phyloP scores from a whole-genome alignment of 2,329 filamentous ascomycete genomes.

The Colletotrichum agaves region DNA sequence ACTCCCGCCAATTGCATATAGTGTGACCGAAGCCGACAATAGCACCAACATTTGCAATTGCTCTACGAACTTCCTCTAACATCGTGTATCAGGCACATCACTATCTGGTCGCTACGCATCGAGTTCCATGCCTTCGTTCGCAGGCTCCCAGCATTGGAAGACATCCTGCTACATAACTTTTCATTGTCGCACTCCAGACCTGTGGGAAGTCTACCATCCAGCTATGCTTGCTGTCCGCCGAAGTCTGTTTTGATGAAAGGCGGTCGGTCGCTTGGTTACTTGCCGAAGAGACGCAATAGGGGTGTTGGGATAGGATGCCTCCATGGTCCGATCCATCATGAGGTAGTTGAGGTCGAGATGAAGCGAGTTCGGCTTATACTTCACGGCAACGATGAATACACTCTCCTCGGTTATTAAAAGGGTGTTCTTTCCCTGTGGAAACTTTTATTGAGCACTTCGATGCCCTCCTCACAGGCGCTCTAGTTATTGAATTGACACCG shows the following conservation, averaged over 20 bases:
- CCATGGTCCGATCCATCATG: background rate
- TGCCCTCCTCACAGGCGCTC: background rate
- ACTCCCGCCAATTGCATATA: background rate
- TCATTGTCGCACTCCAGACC: no score
- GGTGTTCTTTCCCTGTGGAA: background rate
- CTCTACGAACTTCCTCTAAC: background rate
- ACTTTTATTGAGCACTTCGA: background rate
- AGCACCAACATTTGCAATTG: background rate
- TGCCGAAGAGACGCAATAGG: background rate
- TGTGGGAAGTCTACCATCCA: background rate
- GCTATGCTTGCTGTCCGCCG: background rate
- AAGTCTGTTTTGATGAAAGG: background rate
- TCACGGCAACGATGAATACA: background rate
- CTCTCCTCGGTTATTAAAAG: background rate
- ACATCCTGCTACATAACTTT: background rate
- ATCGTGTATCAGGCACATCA: background rate
- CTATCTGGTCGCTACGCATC: background rate
- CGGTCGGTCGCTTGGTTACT: no score
- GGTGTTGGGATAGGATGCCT: background rate
- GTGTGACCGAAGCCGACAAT: background rate
- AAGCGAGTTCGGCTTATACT: background rate
- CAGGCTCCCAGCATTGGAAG: background rate
- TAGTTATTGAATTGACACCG: background rate
- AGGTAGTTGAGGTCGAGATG: background rate
- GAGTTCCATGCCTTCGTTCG: background rate